Percentiles rank a stretch among this genome's conserved stretches.
Evolutionary conservation across 306 rosid species (phyloP).

Genomic region (Sindora glabra): DNA sequence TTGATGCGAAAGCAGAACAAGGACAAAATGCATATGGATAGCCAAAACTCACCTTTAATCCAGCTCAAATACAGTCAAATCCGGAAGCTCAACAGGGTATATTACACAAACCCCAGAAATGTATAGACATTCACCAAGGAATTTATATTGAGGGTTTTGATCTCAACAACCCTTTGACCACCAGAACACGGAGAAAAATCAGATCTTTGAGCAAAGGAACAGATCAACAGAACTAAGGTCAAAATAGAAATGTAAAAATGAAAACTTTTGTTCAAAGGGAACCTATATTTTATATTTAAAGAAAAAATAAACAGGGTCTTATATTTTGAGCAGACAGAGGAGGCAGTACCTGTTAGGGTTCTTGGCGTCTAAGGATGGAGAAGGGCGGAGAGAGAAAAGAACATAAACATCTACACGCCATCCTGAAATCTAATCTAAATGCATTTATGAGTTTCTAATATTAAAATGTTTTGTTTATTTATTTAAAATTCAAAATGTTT

Average conservation of each 20-base stretch:
- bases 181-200: background rate
- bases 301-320: background rate
- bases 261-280: background rate
- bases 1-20: background rate
- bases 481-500: background rate
- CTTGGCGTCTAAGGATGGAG: conserved; percentile 34
- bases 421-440: conserved; percentile 17
- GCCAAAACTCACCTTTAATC: conserved; percentile 12
- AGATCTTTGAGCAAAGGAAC: conserved; percentile 25
- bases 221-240: conserved; percentile 9
- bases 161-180: conserved; percentile 21
- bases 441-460: background rate
- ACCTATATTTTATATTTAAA: conserved; percentile 4
- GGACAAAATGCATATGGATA: background rate
- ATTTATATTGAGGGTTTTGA: conserved; percentile 26
- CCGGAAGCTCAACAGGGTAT: background rate
- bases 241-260: conserved; percentile 11
- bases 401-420: conserved; percentile 34
- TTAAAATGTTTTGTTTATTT: background rate
- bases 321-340: conserved; percentile 9
- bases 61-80: conserved; percentile 30
- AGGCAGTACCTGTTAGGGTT: conserved; percentile 44
- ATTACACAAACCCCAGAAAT: conserved; percentile 19
- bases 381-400: conserved; percentile 17
- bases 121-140: background rate